Base-by-base conservation (phyloP, 768 basidiomycete species). In the Leccinum longicurvipes region DNA sequence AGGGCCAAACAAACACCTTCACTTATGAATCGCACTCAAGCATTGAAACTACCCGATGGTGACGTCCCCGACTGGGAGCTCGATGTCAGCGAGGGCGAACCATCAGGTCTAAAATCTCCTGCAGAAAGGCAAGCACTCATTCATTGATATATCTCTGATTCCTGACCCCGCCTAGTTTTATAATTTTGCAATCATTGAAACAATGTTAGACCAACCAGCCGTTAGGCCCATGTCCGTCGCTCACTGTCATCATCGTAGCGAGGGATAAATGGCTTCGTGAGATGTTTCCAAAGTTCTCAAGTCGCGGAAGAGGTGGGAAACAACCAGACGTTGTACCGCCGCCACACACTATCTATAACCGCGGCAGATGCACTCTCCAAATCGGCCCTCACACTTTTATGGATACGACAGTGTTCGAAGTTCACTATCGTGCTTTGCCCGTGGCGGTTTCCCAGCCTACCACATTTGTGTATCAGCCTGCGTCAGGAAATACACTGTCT, bases 321-420 rank as follows among this genome's bases (percentile, higher is more conserved):
- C 73, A 74, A n/a, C 67, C 77, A 0, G 78, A 81, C 50, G 73
- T 78, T 21, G 67, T 73, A 24, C 83, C 82, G 39, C 86, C 86
- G 3, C 83, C 86, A 0, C 87, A 90, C 65, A 85, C 81, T 1
- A 80, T 85, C 53, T 82, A 82, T 60, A 76, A 76, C 29, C 77
- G 85, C 32, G 89, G 88, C 45, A 82, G 76, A 64, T 91, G 85
- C 67, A 82, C 86, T 53, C 69, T 93, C 34, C 77, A 82, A 61
- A 82, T 93, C 29, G 91, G 90, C 6, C 91, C 91, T 14, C 89
- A 90, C 67, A 72, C 76, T 25, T 92, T 92, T 63, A 65, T 74
- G 31, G 82, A 85, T 23, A 90, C 89, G 0, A 75, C 79, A 0
- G 74, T 93, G 56, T 90, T 83, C 59, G 88, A 92, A 71, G 86